Evolutionary conservation across 2,329 filamentous ascomycete genomes (phyloP).

Genomic region (Aspergillus spinulosporus): DNA sequence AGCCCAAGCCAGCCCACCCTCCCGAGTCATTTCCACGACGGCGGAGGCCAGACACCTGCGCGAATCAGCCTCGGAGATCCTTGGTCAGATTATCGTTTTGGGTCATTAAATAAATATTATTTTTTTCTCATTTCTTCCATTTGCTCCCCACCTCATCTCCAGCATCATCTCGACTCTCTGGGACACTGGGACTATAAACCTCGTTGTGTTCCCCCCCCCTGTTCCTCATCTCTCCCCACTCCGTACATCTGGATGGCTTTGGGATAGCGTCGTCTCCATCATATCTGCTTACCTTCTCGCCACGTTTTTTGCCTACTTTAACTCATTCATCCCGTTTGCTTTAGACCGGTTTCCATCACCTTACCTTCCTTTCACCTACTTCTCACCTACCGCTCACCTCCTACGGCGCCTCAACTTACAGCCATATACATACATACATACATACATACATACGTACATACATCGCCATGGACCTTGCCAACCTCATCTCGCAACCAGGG

Average conservation of each 20-base stretch:
- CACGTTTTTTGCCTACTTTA: slow-evolving; percentile 12
- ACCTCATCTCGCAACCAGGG: slow-evolving; percentile 32
- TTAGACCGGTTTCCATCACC: neutral
- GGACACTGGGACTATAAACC: slow-evolving; percentile 24
- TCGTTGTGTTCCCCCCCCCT: slow-evolving; percentile 15
- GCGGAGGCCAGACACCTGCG: slow-evolving; percentile 11
- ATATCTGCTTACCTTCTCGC: slow-evolving; percentile 19
- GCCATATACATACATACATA: neutral
- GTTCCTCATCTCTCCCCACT: slow-evolving; percentile 8
- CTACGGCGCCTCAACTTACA: neutral
- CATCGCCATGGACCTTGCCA: slow-evolving; percentile 37
- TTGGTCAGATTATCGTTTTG: neutral
- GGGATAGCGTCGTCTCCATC: slow-evolving; percentile 11
- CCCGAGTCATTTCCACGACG: slow-evolving; percentile 18
- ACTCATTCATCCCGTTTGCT: slow-evolving; percentile 3
- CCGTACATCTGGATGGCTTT: slow-evolving; percentile 13
- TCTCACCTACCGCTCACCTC: neutral
- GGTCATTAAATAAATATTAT: slow-evolving; percentile 1
- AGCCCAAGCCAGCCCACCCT: slow-evolving; percentile 1
- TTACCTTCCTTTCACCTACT: neutral
- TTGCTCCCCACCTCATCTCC: slow-evolving; percentile 22
- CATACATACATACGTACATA: neutral
- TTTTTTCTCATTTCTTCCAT: slow-evolving; percentile 9
- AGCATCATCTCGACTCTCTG: slow-evolving; percentile 11
- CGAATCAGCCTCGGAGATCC: slow-evolving; percentile 23